Evolutionary conservation across 2,329 filamentous ascomycete species (phyloP), one percentile per base, ranked within the genome.

Genomic region (Colletotrichum tabaci): DNA sequence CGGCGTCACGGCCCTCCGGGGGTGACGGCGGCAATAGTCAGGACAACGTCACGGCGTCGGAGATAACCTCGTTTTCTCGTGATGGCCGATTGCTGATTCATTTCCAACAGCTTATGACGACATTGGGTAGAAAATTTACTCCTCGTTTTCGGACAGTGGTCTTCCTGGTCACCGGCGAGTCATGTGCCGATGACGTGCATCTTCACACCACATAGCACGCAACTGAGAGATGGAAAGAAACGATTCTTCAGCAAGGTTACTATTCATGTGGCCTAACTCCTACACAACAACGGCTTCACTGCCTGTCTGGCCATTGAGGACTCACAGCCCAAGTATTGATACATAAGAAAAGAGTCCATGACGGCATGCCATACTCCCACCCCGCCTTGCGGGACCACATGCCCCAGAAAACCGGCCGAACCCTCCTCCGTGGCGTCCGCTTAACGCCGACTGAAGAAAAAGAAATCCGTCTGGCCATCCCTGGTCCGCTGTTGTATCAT

Each of bases 161-260:
- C 40, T 49, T 23, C 61, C 46, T 57, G 69, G 52, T 65, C 47
- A 60, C 63, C 18, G 26, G 50, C 69, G 69, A 72, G 69, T 72
- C 69, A 72, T 72, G 66, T 18, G n/a, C 21, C 18, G 9, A 46
- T 72, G 69, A 72, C 66, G 69, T 69, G 47, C 53, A 64, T n/a
- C 40, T 49, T 58, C 65, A 71, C 65, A 18, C 62, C 50, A 23
- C 2, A 35, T 16, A 6, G 35, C 38, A 23, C 38, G 38, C 50
- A 35, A 53, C 35, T 13, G 3, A 3, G 18, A 21, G 9, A 40
- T 6, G 13, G 9, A 23, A 23, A 38, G 4, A 12, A 7, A 10
- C 40, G 16, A 42, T 13, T 26, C 38, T 35, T 42, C 7, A 5
- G n/a, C 21, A 38, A 42, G 15, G 13, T 21, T 42, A 2, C 6